Evolutionary conservation across 2,329 filamentous ascomycete species (phyloP).

Genomic region (Aspergillus versicolor): DNA sequence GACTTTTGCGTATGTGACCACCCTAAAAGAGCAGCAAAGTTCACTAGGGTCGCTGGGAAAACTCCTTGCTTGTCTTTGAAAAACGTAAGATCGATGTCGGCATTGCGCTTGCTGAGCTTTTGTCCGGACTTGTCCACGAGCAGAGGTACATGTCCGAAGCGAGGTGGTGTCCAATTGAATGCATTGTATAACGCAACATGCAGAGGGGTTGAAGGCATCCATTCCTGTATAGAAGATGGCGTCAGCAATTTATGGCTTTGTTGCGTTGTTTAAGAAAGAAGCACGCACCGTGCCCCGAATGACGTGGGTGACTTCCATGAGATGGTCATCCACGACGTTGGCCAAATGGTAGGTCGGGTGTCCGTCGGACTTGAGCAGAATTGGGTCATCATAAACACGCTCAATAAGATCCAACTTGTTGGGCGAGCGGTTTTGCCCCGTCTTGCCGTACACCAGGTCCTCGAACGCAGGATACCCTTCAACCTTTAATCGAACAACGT

Average conservation of each 20-base stretch:
- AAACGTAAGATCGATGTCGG: constrained; percentile 59
- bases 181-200: constrained; percentile 73
- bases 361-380: constrained; percentile 87
- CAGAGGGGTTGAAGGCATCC: constrained; percentile 90
- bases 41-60: constrained; percentile 65
- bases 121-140: constrained; percentile 67
- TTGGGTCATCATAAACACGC: constrained; percentile 72
- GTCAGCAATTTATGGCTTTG: too few relatives aligned
- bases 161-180: constrained; percentile 70
- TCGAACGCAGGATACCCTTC: constrained; percentile 65
- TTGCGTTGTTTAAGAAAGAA: neutral
- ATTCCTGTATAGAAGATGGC: constrained; percentile 62
- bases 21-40: constrained; percentile 82
- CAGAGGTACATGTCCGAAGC: constrained; percentile 78
- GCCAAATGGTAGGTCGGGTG: constrained; percentile 96
- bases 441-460: constrained; percentile 76
- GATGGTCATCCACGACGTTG: constrained; percentile 93
- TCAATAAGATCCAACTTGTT: constrained; percentile 47
- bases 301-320: constrained; percentile 95
- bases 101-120: constrained; percentile 86
- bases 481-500: constrained; percentile 75
- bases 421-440: constrained; percentile 51
- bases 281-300: constrained; percentile 73
- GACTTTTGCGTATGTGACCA: constrained; percentile 70
- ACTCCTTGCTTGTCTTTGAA: constrained; percentile 59